These are phyloP conservation scores for Mucor piriformis DNA, from an alignment of 371 early-diverging fungal genomes.

Conservation along the genomic window DNA sequence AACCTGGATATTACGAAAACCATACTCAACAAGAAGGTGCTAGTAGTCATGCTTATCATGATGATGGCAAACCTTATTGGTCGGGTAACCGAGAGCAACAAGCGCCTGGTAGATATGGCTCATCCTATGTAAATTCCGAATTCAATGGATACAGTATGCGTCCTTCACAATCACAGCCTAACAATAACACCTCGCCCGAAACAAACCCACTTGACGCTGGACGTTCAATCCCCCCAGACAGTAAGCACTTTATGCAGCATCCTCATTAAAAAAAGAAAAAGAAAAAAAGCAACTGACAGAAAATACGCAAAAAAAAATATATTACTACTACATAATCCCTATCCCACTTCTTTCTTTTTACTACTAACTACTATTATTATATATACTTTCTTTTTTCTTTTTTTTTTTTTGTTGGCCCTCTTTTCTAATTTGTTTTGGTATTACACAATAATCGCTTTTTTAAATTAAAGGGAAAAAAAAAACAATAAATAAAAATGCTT, in stretches of 20 bases:
- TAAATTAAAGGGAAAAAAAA: too few relatives aligned
- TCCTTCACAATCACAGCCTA: not conserved
- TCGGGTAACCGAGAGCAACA: not conserved
- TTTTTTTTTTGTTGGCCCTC: not conserved
- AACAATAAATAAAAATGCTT: too few relatives aligned
- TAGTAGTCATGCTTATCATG: not conserved
- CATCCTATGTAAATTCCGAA: conserved; percentile 10
- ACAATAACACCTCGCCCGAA: not conserved
- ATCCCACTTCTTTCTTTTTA: not conserved
- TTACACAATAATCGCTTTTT: too few relatives aligned
- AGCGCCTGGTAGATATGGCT: not conserved
- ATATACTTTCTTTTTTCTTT: not conserved
- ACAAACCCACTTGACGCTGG: conserved; percentile 30
- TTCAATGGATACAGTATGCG: conserved; percentile 23
- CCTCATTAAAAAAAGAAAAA: conserved; percentile 7
- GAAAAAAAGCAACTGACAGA: not conserved
- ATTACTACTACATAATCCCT: not conserved
- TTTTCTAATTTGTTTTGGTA: not conserved
- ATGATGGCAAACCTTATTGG: conserved; percentile 8
- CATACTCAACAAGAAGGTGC: too few relatives aligned
- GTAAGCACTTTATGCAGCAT: conserved; percentile 24
- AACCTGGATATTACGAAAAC: not conserved
- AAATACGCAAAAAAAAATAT: not conserved
- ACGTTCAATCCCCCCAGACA: conserved; percentile 24
- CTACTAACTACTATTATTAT: not conserved